phyloP scores from a whole-genome alignment of 305 asterid genomes.

The Stenogyne calaminthoides region DNA sequence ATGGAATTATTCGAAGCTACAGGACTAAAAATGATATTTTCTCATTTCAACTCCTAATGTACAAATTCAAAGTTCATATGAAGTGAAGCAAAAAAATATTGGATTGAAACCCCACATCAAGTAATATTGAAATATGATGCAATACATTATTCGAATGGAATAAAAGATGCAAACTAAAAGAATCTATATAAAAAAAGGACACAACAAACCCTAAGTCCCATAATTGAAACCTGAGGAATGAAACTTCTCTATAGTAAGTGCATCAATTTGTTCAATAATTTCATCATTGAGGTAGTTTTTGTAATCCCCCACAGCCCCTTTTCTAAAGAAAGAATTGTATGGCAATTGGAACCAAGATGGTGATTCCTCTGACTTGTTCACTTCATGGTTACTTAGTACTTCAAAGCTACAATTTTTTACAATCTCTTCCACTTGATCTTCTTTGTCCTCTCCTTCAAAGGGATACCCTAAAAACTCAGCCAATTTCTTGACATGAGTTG shows the following conservation, averaged over 20 bases:
- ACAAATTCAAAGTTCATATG: too few species aligned
- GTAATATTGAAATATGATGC: too few species aligned
- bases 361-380: slow-evolving; percentile 41
- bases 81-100: too few species aligned
- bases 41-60: too few species aligned
- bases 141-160: too few species aligned
- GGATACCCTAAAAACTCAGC: slow-evolving; percentile 46
- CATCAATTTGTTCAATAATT: slow-evolving; percentile 37
- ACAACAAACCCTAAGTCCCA: slow-evolving; percentile 30
- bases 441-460: slow-evolving; percentile 27
- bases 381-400: slow-evolving; percentile 39
- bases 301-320: slow-evolving; percentile 44
- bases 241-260: slow-evolving; percentile 36
- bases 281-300: slow-evolving; percentile 33
- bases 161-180: not conserved
- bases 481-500: slow-evolving; percentile 37
- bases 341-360: slow-evolving; percentile 40
- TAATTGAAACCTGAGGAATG: slow-evolving; percentile 39
- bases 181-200: too few species aligned
- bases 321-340: slow-evolving; percentile 43
- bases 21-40: too few species aligned
- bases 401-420: slow-evolving; percentile 49
- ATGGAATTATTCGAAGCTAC: too few species aligned
- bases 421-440: slow-evolving; percentile 35
- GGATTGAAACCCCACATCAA: too few species aligned